Percentiles rank a stretch among this genome's conserved stretches.
These are phyloP conservation scores for Kodamaea suecica DNA, from an alignment of 1,139 yeast species.

Conservation along the genomic window DNA sequence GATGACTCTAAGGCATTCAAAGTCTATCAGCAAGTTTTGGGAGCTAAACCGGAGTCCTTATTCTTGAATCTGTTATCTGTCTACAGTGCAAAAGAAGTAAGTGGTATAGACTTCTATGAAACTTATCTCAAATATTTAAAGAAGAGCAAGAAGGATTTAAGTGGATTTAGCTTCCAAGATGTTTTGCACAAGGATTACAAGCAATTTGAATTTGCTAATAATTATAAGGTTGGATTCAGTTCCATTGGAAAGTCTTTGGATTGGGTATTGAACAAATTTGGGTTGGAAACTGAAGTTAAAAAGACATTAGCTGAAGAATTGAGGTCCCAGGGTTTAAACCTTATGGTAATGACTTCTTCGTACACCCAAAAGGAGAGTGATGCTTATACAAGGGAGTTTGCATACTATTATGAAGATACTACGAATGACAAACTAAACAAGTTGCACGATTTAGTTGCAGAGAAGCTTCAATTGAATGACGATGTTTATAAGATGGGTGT, in stretches of 20 bases:
- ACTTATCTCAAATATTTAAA: conserved; percentile 33
- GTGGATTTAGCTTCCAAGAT: conserved; percentile 56
- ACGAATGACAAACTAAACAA: conserved; percentile 18
- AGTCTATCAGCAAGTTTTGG: conserved; percentile 26
- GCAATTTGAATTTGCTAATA: conserved; percentile 51
- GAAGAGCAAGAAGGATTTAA: conserved; percentile 58
- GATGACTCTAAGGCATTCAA: conserved; percentile 49
- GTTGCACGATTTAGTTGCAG: conserved; percentile 25
- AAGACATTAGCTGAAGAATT: conserved; percentile 36
- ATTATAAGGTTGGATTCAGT: conserved; percentile 62
- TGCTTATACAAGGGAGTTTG: conserved; percentile 57
- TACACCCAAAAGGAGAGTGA: conserved; percentile 41
- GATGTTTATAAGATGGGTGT: conserved; percentile 13
- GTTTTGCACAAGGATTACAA: conserved; percentile 81
- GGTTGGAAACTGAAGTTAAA: conserved; percentile 31
- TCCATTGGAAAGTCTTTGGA: conserved; percentile 65
- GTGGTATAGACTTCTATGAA: conserved; percentile 9
- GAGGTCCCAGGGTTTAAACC: conserved; percentile 44
- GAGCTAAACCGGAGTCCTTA: conserved; percentile 2
- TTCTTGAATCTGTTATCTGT: background rate
- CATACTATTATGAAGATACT: conserved; percentile 29
- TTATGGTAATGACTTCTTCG: conserved; percentile 62
- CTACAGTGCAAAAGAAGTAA: conserved; percentile 1
- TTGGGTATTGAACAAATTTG: conserved; percentile 46
- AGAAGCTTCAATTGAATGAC: conserved; percentile 14